Conservation (phyloP, 1,139 yeast species). For the Candida albicans region DNA sequence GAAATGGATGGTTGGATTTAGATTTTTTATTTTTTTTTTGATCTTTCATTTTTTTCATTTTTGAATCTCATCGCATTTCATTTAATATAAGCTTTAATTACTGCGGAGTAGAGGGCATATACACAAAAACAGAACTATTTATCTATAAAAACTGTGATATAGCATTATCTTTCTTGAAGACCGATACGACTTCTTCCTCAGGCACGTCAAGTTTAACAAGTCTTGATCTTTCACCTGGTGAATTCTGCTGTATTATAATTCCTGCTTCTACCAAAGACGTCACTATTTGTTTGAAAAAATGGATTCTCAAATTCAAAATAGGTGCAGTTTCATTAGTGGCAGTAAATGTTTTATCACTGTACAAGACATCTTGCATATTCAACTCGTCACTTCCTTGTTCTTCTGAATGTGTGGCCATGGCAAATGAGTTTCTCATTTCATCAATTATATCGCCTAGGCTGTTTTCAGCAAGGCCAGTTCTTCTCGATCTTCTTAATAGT, state of each 20-base stretch:
- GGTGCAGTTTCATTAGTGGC: conserved; percentile 1
- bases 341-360: conserved; percentile 5
- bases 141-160: conserved; percentile 14
- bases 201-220: conserved; percentile 65
- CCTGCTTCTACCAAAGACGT: conserved; percentile 80
- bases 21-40: conserved; percentile 2
- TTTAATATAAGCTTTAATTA: not conserved
- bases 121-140: not conserved
- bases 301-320: conserved; percentile 31
- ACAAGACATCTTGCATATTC: conserved; percentile 12
- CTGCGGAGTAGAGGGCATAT: not conserved
- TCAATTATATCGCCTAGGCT: conserved; percentile 75
- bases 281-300: conserved; percentile 52
- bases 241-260: conserved; percentile 62
- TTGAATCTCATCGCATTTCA: conserved; percentile 2
- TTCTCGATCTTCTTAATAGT: conserved; percentile 59
- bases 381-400: conserved; percentile 4
- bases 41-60: conserved; percentile 4
- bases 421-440: conserved; percentile 55
- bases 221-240: conserved; percentile 66
- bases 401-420: conserved; percentile 7
- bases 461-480: conserved; percentile 73
- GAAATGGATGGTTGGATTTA: not conserved
- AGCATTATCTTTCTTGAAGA: conserved; percentile 54
- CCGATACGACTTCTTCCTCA: conserved; percentile 65